Evolutionary conservation across 2,329 filamentous ascomycete species (phyloP).

Genomic region (Anisogramma anomala): DNA sequence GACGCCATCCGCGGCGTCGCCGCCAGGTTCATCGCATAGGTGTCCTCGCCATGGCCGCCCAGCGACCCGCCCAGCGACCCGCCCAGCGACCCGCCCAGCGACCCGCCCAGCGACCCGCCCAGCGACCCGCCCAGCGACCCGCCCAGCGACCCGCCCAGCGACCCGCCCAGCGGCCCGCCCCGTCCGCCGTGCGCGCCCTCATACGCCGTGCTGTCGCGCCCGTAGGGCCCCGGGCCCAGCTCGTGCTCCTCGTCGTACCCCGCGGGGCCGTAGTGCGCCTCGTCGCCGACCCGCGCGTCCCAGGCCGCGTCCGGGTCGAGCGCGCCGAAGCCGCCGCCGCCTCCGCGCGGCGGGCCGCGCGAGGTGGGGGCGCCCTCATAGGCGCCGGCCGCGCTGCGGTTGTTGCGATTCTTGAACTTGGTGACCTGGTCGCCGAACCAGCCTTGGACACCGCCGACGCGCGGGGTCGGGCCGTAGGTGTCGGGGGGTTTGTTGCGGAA

Average conservation of each 20-base stretch:
- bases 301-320: slow-evolving; percentile 78
- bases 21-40: slow-evolving; percentile 40
- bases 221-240: slow-evolving; percentile 38
- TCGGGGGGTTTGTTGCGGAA: slow-evolving; percentile 44
- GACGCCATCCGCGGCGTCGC: slow-evolving; percentile 24
- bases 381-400: slow-evolving; percentile 55
- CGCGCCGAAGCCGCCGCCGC: slow-evolving; percentile 48
- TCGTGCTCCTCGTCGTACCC: slow-evolving; percentile 70
- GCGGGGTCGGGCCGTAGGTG: slow-evolving; percentile 34
- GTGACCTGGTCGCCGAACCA: slow-evolving; percentile 61
- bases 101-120: slow-evolving; percentile 15
- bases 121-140: slow-evolving; percentile 1
- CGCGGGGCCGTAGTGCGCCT: slow-evolving; percentile 49
- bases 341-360: slow-evolving; percentile 21
- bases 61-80: slow-evolving; percentile 15
- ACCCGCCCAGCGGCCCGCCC: slow-evolving; percentile 1
- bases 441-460: slow-evolving; percentile 52
- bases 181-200: slow-evolving; percentile 27
- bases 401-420: slow-evolving; percentile 53
- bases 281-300: slow-evolving; percentile 67
- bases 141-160: slow-evolving; percentile 19
- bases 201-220: slow-evolving; percentile 26
- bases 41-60: slow-evolving; percentile 19
- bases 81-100: slow-evolving; percentile 1
- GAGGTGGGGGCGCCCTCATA: slow-evolving; percentile 49